Conservation (phyloP, 169 alveolate genomes). For the Theileria parva region DNA sequence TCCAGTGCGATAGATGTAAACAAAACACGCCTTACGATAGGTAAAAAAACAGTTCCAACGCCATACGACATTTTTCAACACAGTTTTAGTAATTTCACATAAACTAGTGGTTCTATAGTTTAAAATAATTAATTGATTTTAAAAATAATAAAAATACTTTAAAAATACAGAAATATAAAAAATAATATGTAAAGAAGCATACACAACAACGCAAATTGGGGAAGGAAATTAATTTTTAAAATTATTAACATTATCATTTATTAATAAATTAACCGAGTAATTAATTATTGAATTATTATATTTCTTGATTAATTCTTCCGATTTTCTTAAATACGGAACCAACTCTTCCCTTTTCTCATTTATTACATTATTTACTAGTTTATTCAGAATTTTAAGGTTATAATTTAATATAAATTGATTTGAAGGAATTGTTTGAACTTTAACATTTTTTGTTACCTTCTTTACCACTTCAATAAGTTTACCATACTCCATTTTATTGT, state of each 20-base stretch:
- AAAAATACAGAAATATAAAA: background rate
- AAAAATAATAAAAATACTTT: background rate
- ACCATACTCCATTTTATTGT: slow-evolving; percentile 38
- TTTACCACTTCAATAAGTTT: slow-evolving; percentile 20
- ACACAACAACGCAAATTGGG: background rate
- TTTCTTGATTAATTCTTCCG: slow-evolving; percentile 32
- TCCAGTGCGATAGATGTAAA: slow-evolving; percentile 23
- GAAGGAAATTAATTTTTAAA: background rate
- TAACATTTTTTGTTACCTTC: slow-evolving; percentile 19
- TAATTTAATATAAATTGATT: slow-evolving; percentile 35
- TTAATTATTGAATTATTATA: slow-evolving; percentile 20
- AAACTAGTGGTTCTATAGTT: background rate
- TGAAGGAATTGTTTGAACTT: slow-evolving; percentile 53
- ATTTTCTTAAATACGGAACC: slow-evolving; percentile 33
- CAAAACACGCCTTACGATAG: slow-evolving; percentile 59
- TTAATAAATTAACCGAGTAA: background rate
- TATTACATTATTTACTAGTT: slow-evolving; percentile 19
- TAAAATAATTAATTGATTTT: background rate
- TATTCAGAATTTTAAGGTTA: slow-evolving; percentile 38
- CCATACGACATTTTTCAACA: slow-evolving; percentile 60
- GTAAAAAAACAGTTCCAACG: slow-evolving; percentile 62
- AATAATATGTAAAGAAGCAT: background rate
- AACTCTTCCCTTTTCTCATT: slow-evolving; percentile 19
- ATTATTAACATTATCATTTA: slow-evolving; percentile 11
- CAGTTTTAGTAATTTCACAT: background rate